Conservation (phyloP, 225 moss, liverwort and hornwort genomes). For the Sphagnum contortum region DNA sequence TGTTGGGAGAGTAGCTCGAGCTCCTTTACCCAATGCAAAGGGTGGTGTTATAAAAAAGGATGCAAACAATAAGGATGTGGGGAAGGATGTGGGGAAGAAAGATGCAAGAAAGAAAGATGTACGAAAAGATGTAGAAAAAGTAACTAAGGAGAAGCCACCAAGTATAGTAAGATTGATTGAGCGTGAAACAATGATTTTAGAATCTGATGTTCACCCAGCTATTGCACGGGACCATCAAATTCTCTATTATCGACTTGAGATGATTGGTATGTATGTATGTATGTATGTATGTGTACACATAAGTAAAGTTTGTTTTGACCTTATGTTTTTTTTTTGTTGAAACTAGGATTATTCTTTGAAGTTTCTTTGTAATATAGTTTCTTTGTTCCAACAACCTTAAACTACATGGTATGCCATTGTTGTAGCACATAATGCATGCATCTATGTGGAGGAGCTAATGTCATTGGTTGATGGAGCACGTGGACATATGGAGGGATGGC, state of each 20-base stretch:
- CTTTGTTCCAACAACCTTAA: background rate
- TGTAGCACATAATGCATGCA: slow-evolving; percentile 70
- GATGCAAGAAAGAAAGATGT: slow-evolving; percentile 1
- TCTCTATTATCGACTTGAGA: slow-evolving; percentile 53
- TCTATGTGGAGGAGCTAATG: slow-evolving; percentile 58
- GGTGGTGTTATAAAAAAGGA: background rate
- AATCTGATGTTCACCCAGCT: slow-evolving; percentile 19
- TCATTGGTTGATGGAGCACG: slow-evolving; percentile 55
- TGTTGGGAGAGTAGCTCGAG: slow-evolving; percentile 33
- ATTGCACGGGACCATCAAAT: slow-evolving; percentile 83
- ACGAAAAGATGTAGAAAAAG: slow-evolving; percentile 9
- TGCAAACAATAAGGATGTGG: slow-evolving; percentile 6
- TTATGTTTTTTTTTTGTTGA: too few species aligned
- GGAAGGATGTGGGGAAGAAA: slow-evolving; percentile 10
- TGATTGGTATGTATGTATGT: slow-evolving; percentile 43
- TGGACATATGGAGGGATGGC: slow-evolving; percentile 34
- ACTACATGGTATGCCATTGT: background rate
- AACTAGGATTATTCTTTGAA: too few species aligned
- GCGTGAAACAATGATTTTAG: slow-evolving; percentile 40
- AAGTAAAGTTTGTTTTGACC: too few species aligned
- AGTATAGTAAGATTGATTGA: slow-evolving; percentile 7
- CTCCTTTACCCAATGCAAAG: slow-evolving; percentile 11
- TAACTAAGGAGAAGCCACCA: slow-evolving; percentile 6
- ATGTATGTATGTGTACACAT: too few species aligned
- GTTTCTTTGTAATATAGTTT: background rate